Evolutionary conservation across 495 filamentous ascomycete species (phyloP), one percentile per base, ranked within the genome.

Genomic region (Penicillium robsamsonii): DNA sequence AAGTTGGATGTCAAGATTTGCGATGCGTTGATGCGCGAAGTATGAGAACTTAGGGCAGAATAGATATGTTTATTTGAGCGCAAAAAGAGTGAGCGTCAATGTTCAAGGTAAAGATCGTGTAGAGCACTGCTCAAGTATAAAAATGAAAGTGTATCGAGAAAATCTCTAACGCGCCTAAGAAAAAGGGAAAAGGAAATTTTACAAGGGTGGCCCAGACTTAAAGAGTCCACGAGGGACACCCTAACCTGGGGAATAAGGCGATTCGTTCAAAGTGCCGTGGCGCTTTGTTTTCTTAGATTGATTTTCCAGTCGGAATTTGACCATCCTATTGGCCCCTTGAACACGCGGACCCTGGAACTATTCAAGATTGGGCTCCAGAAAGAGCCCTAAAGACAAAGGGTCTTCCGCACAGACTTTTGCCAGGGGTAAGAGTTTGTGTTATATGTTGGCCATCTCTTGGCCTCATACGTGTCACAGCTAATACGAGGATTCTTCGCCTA

Each of bases 61-160:
- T 42, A 37, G 38, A 35, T 6, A 12, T 56, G 51, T 49, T 42
- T 43, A 20, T 46, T 52, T 60, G 60, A 53, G 43, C 18, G 61
- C 63, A 60, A 67, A 67, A 66, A 12, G 63, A 71, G 62, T 66
- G 65, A 54, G 60, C 65, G 63, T 67, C 59, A 55, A 1, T 33
- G 25, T 53, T 20, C 46, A 47, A 55, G 41, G 46, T 62, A 68
- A 64, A 49, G 69, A 70, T 61, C 40, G 61, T 67, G 56, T 48
- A 29, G 50, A 72, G 68, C 61, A 55, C 65, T 60, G 68, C 68
- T 71, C 64, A 50, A 41, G 55, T 52, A 61, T 62, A 62, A 66
- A 46, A 64, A 51, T 60, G 62, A 66, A 64, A 47, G 42, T 61
- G 55, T 59, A 60, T 42, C 37, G 35, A 41, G 43, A 56, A 54